These are phyloP conservation scores for Rugosomyces carneus DNA, from an alignment of 1,284 basidiomycete species.

Conservation along the genomic window DNA sequence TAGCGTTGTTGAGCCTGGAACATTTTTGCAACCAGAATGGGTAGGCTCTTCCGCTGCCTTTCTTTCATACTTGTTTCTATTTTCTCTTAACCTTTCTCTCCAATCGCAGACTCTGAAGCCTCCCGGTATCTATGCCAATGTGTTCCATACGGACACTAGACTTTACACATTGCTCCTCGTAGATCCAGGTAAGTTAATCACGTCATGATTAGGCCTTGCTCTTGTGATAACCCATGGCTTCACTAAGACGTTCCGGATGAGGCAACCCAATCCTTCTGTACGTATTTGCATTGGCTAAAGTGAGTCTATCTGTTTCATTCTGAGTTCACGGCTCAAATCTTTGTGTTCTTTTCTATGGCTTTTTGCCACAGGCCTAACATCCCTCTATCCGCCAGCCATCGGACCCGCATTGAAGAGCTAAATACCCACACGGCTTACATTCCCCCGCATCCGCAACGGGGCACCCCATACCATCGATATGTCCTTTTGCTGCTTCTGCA, in stretches of 20 bases:
- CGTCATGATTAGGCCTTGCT: background rate
- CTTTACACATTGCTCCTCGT: slow-evolving; percentile 88
- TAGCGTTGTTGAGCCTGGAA: slow-evolving; percentile 64
- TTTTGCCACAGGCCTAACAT: slow-evolving; percentile 68
- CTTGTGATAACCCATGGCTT: slow-evolving; percentile 2
- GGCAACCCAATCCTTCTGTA: slow-evolving; percentile 55
- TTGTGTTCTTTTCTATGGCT: slow-evolving; percentile 5
- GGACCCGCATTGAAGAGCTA: slow-evolving; percentile 34
- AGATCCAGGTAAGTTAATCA: slow-evolving; percentile 62
- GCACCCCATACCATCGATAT: slow-evolving; percentile 85
- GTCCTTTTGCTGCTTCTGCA: slow-evolving; percentile 76
- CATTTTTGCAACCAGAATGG: slow-evolving; percentile 59
- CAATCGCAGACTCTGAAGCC: slow-evolving; percentile 59
- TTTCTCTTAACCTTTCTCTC: no score
- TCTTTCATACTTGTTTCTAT: slow-evolving; percentile 7
- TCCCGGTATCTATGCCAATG: slow-evolving; percentile 64
- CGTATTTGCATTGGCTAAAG: slow-evolving; percentile 86
- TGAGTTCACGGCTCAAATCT: background rate
- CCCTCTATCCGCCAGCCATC: slow-evolving; percentile 58
- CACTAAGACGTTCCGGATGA: slow-evolving; percentile 74
- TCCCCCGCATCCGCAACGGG: slow-evolving; percentile 83
- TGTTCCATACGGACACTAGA: slow-evolving; percentile 74
- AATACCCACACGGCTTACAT: slow-evolving; percentile 64
- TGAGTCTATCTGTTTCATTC: slow-evolving; percentile 31
- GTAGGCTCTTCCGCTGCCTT: slow-evolving; percentile 28